These are phyloP conservation scores for Capsicum chinense DNA, from an alignment of 257 asterid species.

Conservation along the genomic window DNA sequence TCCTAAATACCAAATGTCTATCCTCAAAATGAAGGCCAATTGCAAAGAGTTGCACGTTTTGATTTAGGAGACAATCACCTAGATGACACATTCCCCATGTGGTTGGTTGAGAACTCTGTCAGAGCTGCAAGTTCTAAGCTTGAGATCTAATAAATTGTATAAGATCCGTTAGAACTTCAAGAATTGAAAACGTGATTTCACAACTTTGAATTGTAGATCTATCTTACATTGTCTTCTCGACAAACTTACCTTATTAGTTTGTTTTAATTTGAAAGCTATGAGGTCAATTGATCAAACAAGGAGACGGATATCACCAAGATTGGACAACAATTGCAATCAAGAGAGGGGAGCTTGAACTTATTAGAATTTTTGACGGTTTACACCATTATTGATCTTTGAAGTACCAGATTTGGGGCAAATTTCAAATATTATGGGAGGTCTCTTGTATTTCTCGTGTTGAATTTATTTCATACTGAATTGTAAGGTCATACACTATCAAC, in stretches of 20 bases:
- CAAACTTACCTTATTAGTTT: background rate
- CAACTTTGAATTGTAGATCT: background rate
- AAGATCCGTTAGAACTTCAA: background rate
- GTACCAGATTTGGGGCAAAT: background rate
- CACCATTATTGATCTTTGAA: background rate
- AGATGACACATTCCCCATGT: background rate
- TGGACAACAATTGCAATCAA: background rate
- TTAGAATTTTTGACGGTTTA: background rate
- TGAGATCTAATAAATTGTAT: background rate
- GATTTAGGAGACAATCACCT: background rate
- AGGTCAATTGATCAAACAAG: background rate
- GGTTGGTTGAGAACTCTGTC: background rate
- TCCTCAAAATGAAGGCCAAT: constrained; percentile 16
- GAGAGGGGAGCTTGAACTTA: background rate
- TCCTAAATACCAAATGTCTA: background rate
- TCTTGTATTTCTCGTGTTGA: background rate
- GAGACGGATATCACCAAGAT: background rate
- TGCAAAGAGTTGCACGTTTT: background rate
- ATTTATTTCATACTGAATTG: background rate
- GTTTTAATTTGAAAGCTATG: background rate
- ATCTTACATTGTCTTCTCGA: background rate
- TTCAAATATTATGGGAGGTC: background rate
- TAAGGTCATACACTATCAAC: background rate
- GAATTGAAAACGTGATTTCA: background rate
- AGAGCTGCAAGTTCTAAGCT: constrained; percentile 11